A percentile compares a stretch with the other conserved stretches of the same genome.
Evolutionary conservation across 177 flowering plant genomes (phyloP).

Genomic region (Telopea speciosissima): DNA sequence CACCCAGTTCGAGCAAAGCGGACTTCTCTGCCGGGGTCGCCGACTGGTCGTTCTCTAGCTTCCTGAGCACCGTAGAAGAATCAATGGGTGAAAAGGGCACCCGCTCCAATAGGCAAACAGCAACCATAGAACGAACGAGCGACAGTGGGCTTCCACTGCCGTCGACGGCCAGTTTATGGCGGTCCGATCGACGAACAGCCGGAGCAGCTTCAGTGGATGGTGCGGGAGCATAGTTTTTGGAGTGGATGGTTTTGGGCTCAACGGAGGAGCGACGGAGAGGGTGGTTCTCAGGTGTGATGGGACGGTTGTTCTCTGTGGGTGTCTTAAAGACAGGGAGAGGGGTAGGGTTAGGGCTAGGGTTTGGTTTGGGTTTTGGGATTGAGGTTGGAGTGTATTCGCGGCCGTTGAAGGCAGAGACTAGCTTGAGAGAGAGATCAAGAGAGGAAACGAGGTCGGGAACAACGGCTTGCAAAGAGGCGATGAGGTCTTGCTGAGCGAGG

Average conservation of each 20-base stretch:
- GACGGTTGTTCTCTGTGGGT: conserved; percentile 4
- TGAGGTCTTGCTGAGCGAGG: conserved; percentile 46
- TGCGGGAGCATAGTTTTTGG: conserved; percentile 3
- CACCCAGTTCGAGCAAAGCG: conserved; percentile 74
- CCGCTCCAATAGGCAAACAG: conserved; percentile 68
- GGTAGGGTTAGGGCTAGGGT: conserved; percentile 5
- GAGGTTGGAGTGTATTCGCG: conserved; percentile 54
- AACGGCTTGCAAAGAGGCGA: conserved; percentile 61
- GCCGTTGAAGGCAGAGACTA: conserved; percentile 63
- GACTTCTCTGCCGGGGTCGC: conserved; percentile 59
- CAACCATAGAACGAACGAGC: conserved; percentile 78
- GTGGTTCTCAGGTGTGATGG: conserved; percentile 6
- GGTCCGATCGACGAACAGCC: conserved; percentile 8
- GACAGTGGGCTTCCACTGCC: conserved; percentile 53
- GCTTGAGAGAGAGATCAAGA: conserved; percentile 68
- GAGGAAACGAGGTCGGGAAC: conserved; percentile 75
- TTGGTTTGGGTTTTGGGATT: conserved; percentile 29
- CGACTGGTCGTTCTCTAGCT: conserved; percentile 61
- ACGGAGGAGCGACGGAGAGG: conserved; percentile 11
- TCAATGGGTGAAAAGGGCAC: conserved; percentile 73
- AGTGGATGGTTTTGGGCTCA: conserved; percentile 9
- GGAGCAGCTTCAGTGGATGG: conserved; percentile 8
- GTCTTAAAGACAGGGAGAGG: conserved; percentile 11
- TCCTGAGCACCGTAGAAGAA: conserved; percentile 68
- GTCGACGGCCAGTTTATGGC: conserved; percentile 25